These are phyloP conservation scores for Pichia manshurica DNA, from an alignment of 805 yeast species.

Conservation along the genomic window DNA sequence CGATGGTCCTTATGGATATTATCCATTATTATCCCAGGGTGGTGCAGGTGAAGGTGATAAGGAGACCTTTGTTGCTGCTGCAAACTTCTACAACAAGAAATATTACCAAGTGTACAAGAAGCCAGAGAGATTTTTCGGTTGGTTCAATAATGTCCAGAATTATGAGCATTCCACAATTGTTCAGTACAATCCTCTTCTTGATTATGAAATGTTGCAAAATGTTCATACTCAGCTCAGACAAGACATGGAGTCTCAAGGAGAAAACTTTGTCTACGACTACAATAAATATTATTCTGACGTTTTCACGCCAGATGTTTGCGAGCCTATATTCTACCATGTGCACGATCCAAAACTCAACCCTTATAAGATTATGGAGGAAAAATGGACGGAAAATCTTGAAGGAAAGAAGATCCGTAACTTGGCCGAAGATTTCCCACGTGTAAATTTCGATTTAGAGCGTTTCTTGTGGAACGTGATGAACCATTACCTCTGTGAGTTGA, in stretches of 20 bases:
- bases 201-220: slow-evolving; percentile 25
- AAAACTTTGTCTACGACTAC: slow-evolving; percentile 26
- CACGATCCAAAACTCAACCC: slow-evolving; percentile 54
- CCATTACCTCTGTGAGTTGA: slow-evolving; percentile 30
- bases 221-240: slow-evolving; percentile 19
- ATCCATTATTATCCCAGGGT: slow-evolving; percentile 53
- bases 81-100: slow-evolving; percentile 42
- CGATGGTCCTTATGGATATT: slow-evolving; percentile 55
- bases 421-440: slow-evolving; percentile 31
- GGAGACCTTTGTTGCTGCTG: slow-evolving; percentile 72
- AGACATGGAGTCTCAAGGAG: slow-evolving; percentile 22
- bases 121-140: slow-evolving; percentile 30
- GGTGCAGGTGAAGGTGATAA: slow-evolving; percentile 78
- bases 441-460: slow-evolving; percentile 30
- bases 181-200: slow-evolving; percentile 32
- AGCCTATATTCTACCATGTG: slow-evolving; percentile 39
- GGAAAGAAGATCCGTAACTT: slow-evolving; percentile 29
- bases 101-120: slow-evolving; percentile 50
- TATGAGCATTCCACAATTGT: slow-evolving; percentile 33
- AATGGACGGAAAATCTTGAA: slow-evolving; percentile 26
- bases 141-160: slow-evolving; percentile 28
- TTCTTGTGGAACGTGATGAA: slow-evolving; percentile 31
- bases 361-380: slow-evolving; percentile 32
- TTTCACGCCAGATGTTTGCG: slow-evolving; percentile 26
- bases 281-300: slow-evolving; percentile 22